Evolutionary conservation across 805 yeast species (phyloP).

Genomic region (Limtongia smithiae): DNA sequence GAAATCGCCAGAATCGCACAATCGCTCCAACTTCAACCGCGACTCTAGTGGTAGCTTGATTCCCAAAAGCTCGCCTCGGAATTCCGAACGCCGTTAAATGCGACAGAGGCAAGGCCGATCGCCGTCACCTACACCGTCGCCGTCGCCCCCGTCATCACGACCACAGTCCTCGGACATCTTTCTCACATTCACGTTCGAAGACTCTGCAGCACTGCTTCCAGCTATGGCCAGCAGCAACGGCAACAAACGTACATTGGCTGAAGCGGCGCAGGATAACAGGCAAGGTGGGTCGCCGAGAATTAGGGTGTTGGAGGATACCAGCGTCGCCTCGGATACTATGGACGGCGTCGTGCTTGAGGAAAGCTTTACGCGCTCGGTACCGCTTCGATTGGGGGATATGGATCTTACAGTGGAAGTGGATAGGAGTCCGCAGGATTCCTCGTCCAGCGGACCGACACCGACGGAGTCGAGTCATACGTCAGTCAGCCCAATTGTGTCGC

Average conservation of each 20-base stretch:
- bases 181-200: too few species aligned
- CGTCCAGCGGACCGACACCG: background rate
- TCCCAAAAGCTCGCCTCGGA: too few species aligned
- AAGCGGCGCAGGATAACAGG: conserved; percentile 10
- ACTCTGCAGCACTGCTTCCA: too few species aligned
- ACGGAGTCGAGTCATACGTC: background rate
- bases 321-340: background rate
- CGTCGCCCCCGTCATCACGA: too few species aligned
- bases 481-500: background rate
- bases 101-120: too few species aligned
- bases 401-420: background rate
- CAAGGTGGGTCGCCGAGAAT: conserved; percentile 21
- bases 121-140: too few species aligned
- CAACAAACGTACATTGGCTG: conserved; percentile 15
- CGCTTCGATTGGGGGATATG: background rate
- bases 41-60: too few species aligned
- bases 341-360: background rate
- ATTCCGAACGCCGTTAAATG: too few species aligned
- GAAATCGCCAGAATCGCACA: too few species aligned
- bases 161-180: too few species aligned
- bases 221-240: too few species aligned
- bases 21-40: too few species aligned
- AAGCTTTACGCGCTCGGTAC: background rate
- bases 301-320: conserved; percentile 15
- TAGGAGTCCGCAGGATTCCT: background rate